Percentiles rank a stretch among this genome's conserved stretches.
Conservation (phyloP, 2,329 filamentous ascomycete genomes). For the Phyllosticta ampelicida region DNA sequence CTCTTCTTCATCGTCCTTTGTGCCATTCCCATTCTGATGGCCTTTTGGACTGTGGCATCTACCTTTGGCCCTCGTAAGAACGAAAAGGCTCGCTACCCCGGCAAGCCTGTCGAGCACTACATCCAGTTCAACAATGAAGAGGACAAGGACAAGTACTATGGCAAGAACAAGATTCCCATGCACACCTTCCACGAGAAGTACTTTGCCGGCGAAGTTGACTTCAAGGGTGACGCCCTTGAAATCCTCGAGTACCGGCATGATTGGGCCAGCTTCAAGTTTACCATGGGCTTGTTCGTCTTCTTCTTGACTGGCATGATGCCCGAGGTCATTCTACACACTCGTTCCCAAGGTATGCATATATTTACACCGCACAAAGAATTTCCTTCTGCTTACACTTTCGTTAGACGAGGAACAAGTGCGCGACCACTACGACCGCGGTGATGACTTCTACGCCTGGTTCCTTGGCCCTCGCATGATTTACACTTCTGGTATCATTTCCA, state of each 20-base stretch:
- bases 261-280: conserved; percentile 93
- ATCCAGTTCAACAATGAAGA: conserved; percentile 61
- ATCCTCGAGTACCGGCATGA: conserved; percentile 90
- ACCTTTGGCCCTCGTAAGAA: conserved; percentile 78
- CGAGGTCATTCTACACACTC: conserved; percentile 85
- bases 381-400: not conserved
- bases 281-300: conserved; percentile 71
- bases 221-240: conserved; percentile 88
- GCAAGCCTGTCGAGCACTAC: conserved; percentile 83
- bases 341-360: conserved; percentile 62
- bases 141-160: conserved; percentile 57
- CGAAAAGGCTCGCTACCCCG: conserved; percentile 80
- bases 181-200: conserved; percentile 98
- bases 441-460: conserved; percentile 99
- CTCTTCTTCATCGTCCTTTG: conserved; percentile 77
- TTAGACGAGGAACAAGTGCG: conserved; percentile 94
- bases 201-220: conserved; percentile 87
- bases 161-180: conserved; percentile 72
- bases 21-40: conserved; percentile 65
- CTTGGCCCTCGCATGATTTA: conserved; percentile 98
- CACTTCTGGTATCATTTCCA: conserved; percentile 87
- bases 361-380: not conserved
- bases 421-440: conserved; percentile 93
- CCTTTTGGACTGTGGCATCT: conserved; percentile 74
- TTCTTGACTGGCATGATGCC: conserved; percentile 81